Base-by-base conservation (phyloP, 2,329 filamentous ascomycete genomes). In the Sporothrix pallida region DNA sequence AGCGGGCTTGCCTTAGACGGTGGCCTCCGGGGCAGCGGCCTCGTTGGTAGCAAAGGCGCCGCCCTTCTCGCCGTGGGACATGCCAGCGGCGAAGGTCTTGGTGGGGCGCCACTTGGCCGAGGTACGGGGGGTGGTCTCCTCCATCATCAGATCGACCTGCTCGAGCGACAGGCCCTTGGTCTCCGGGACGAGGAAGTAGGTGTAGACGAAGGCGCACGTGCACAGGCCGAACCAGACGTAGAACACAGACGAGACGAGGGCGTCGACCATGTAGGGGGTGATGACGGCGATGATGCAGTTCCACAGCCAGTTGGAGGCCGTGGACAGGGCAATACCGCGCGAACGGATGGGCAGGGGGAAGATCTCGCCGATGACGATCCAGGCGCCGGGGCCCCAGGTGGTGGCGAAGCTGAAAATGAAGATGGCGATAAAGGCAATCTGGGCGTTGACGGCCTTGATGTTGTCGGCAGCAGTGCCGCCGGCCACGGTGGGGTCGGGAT, bases 371-470 rank as follows among this genome's bases (percentile, higher is more conserved):
- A 96, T 95, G 78, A 97, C 88, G 72, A 92, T 89, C 92, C 92
- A 94, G 72, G 92, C 88, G 70, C 90, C 91, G 10, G 93, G 93
- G 71, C 94, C 94, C 94, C 93, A 97, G 76, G 94, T 97, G 74
- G 88, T 90, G 75, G 94, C 94, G 82, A 97, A 97, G 87, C 92
- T 95, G 88, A 93, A 94, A 86, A 97, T 95, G 87, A 94, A 96
- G 85, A 97, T 91, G 84, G 91, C 92, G 80, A 96, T 96, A 85
- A 97, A 96, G 75, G 93, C 89, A 77, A 97, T 94, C 87, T 94
- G 91, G 69, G 92, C 89, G 78, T 88, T 86, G 78, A 88, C 87
- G 54, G 89, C 90, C 2, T 84, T 77, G 75, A 86, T 83, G 81
- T 91, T 89, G 83, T 87, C 69, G 78, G 85, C 85, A 6, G 85